Base-by-base conservation (phyloP, 2,329 filamentous ascomycete genomes). In the Tolypocladium album region DNA sequence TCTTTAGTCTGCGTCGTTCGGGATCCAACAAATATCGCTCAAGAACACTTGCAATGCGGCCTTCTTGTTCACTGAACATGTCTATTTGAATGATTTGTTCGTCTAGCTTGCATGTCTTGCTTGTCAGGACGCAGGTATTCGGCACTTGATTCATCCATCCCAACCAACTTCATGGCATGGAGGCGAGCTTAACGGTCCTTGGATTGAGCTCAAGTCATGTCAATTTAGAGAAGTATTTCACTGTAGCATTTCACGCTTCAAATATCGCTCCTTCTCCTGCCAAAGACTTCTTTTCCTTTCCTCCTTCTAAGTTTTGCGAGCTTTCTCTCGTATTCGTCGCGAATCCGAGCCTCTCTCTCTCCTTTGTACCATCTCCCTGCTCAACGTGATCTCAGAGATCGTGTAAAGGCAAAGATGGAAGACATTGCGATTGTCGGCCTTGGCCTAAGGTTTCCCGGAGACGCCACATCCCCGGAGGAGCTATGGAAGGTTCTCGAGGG, bases 371-470 rank as follows among this genome's bases (percentile, higher is more conserved):
- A 3, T 22, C 31, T 22, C 20, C 13, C 20, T 20, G 22, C 20
- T 38, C 50, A 55, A 20, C 20, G 11, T 20, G 3, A 38, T 55
- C 31, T 22, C 20, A 20, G 31, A 38, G 0, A n/a, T 8, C 11
- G 12, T 11, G 4, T 2, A 4, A n/a, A 22, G 8, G 11, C 11
- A 38, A 20, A 20, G 5, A 71, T 68, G 64, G 75, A 78, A n/a
- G 78, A 79, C 57, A 77, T 83, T 56, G 81, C 79, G 3, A 72
- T 84, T 13, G 70, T 83, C 39, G 81, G 81, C 20, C 71, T 83
- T 60, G 78, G 76, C 11, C 76, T 81, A 43, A 74, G 79, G 7
- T 82, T 83, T 55, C 80, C 81, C 2, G 79, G 80, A 7, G 70
- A 75, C n/a, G 79, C 78, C 8, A 74, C 67, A 1, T 74, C 72